Evolutionary conservation across 2,329 filamentous ascomycete species (phyloP).

Genomic region (Aureobasidium melanogenum): DNA sequence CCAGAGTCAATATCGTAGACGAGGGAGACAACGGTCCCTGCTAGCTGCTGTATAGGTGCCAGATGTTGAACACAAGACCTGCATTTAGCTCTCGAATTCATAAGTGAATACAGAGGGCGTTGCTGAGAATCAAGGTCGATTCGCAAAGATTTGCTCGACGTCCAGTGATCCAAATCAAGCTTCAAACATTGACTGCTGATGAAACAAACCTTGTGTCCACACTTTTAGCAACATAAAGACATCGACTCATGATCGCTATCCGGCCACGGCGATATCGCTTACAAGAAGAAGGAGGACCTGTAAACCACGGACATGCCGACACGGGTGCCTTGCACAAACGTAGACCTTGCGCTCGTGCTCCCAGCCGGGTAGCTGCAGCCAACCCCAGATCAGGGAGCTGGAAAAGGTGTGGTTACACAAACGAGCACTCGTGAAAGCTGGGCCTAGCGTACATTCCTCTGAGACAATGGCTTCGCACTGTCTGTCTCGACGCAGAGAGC

Average conservation of each 20-base stretch:
- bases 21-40: too few species aligned
- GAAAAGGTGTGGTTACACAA: constrained; percentile 6
- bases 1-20: not conserved
- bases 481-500: not conserved
- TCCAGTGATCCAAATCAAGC: too few species aligned
- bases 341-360: constrained; percentile 1
- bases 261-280: not conserved
- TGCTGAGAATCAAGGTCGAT: not conserved
- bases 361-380: constrained; percentile 5
- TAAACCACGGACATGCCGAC: not conserved
- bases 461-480: not conserved
- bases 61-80: not conserved
- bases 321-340: constrained; percentile 5
- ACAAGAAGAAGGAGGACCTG: not conserved
- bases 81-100: not conserved
- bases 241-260: not conserved
- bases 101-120: not conserved
- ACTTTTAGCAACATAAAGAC: not conserved
- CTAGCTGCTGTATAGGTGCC: not conserved
- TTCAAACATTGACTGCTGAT: not conserved
- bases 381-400: not conserved
- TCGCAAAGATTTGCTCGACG: too few species aligned
- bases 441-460: constrained; percentile 2
- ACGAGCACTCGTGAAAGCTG: not conserved
- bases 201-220: not conserved